Conservation (phyloP, 257 asterid species). For the Petunia secreta region DNA sequence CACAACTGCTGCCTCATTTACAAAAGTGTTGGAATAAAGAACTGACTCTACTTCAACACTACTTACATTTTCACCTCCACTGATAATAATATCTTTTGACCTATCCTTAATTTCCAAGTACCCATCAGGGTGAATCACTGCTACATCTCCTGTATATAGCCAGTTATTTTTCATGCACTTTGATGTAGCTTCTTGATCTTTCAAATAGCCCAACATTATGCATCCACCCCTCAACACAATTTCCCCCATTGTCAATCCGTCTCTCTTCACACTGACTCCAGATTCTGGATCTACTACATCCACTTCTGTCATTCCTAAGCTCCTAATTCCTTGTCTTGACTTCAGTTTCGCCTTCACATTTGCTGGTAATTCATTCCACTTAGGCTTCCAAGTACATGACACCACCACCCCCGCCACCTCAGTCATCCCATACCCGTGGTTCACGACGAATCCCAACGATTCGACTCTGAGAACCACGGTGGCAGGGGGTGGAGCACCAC, state of each 20-base stretch:
- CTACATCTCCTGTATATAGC: constrained; percentile 81
- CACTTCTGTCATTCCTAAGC: constrained; percentile 50
- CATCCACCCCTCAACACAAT: constrained; percentile 62
- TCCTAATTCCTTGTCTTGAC: constrained; percentile 71
- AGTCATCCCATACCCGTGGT: constrained; percentile 80
- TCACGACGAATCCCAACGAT: constrained; percentile 56
- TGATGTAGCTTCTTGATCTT: constrained; percentile 56
- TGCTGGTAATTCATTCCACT: constrained; percentile 62
- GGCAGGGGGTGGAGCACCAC: constrained; percentile 82
- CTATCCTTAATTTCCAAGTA: constrained; percentile 75
- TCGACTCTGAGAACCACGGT: constrained; percentile 62
- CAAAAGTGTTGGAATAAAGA: constrained; percentile 56
- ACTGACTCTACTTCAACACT: constrained; percentile 84
- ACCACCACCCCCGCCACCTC: constrained; percentile 72
- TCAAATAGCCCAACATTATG: constrained; percentile 73
- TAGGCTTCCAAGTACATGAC: constrained; percentile 69
- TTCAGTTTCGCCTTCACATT: constrained; percentile 57
- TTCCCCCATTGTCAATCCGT: constrained; percentile 63
- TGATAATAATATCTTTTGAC: constrained; percentile 66
- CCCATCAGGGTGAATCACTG: constrained; percentile 76
- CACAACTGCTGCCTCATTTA: constrained; percentile 87
- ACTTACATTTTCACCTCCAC: constrained; percentile 83
- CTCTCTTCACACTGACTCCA: constrained; percentile 54
- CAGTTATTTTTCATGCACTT: constrained; percentile 59
- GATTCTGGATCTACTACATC: constrained; percentile 61